Base-by-base conservation (phyloP, 1,284 basidiomycete genomes). In the Apiotrichum siamense region DNA sequence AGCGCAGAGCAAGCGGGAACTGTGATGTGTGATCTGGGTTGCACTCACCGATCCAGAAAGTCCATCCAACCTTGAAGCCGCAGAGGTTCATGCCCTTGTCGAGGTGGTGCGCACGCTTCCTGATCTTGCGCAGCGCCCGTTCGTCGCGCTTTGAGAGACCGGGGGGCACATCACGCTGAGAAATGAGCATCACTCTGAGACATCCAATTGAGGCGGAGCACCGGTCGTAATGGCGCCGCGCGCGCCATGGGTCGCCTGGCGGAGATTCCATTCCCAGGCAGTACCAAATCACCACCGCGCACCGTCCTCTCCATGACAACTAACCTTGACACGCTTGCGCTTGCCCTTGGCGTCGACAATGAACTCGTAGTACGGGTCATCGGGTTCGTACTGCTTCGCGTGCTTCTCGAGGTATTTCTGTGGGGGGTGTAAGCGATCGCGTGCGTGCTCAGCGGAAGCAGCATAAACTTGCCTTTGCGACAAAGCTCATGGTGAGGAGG, bases 41-140 rank as follows among this genome's bases (percentile, higher is more conserved):
- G 29, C 29, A 68, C 77, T 52, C 49, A 79, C 79, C 80, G 46
- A 91, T 85, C 71, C 87, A 87, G 23, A 87, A 83, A 2, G 77
- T 77, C 84, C 85, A 94, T 5, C 93, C 92, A 57, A 96, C 91
- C 10, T 83, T 81, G 54, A 96, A 73, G 3, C 92, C 90, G 61
- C 85, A 88, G 11, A 97, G 49, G 42, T 70, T 78, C 77, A 97
- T 88, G 7, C 88, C 86, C 73, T 91, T 93, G 78, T 97, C 93
- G 49, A 97, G 85, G 66, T 86, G 83, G 67, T 92, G 90, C 0
- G 93, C 92, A 9, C 92, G 57, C 46, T 78, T 77, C 67, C 88
- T 82, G 39, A 93, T 82, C 18, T 84, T 81, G 60, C 79, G 80
- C 46, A 92, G 77, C 45, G 90, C 83, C 59, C 82, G 83, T n/a